Percentiles rank a stretch among this genome's conserved stretches.
Conservation (phyloP, 495 filamentous ascomycete genomes). For the Letharia lupina region DNA sequence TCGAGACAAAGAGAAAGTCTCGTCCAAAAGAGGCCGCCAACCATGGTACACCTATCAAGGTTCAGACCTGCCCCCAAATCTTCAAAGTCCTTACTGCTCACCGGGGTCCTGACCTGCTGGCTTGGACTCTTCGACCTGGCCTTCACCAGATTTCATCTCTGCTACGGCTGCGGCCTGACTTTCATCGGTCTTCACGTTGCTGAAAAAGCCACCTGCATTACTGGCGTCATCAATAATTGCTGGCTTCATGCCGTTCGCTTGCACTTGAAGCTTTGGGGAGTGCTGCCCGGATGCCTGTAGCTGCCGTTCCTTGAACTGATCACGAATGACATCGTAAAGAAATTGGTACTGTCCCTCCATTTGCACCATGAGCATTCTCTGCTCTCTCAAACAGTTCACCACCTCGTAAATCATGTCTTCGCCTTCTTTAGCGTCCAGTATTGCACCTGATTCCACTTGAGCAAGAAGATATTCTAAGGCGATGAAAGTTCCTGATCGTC, state of each 20-base stretch:
- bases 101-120: slow-evolving; percentile 13
- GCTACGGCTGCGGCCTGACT: neutral
- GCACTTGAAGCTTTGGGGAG: slow-evolving; percentile 19
- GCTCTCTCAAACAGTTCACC: slow-evolving; percentile 75
- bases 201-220: slow-evolving; percentile 7
- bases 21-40: slow-evolving; percentile 7
- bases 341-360: slow-evolving; percentile 78
- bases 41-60: slow-evolving; percentile 8
- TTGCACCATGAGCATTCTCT: slow-evolving; percentile 95
- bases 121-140: neutral
- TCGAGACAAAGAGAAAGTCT: slow-evolving; percentile 11
- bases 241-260: slow-evolving; percentile 18
- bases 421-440: slow-evolving; percentile 41
- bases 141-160: neutral
- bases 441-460: slow-evolving; percentile 67
- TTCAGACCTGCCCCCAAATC: slow-evolving; percentile 12
- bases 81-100: neutral
- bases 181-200: slow-evolving; percentile 1
- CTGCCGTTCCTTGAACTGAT: slow-evolving; percentile 44
- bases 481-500: slow-evolving; percentile 90
- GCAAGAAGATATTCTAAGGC: slow-evolving; percentile 81
- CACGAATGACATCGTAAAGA: slow-evolving; percentile 77
- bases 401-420: slow-evolving; percentile 59
- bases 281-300: slow-evolving; percentile 13
- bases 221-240: slow-evolving; percentile 9